Evolutionary conservation across 176 grass and related monocot genomes (phyloP), one percentile per base, ranked within the genome.

Genomic region (Phoenix roebelenii): DNA sequence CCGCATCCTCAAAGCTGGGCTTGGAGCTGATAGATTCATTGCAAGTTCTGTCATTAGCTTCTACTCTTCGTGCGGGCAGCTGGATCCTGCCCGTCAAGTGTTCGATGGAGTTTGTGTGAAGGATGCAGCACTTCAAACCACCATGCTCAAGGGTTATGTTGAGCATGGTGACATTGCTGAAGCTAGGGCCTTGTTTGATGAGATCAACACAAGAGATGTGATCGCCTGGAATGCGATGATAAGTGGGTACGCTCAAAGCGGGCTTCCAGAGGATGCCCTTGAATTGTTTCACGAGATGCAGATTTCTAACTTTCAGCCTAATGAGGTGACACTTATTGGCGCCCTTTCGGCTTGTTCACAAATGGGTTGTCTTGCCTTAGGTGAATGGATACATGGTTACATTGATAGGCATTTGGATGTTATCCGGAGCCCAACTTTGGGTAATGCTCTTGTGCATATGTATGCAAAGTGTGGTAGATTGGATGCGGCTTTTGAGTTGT

Each of bases 1-100:
- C 10, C 53, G 63, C 30, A 54, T 78, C 51, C 58, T 78, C 15
- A 78, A 79, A 65, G 44, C 58, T 18, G 76, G 68, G 20, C 23
- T 79, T 7, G 54, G 20, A 3, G 7, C 17, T 12, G 76, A 79
- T 29, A 28, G 69, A 17, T 79, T 79, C 59, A 30, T 74, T 4
- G 69, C 60, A 12, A 80, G 49, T 25, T 73, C 77, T 15, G 17
- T 68, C 23, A 22, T 80, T 10, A 14, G 58, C 3, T 80, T 80
- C 25, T 80, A 79, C 39, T 79, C 76, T 18, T 68, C 62, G 29
- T 18, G 23, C 53, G 49, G 61, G 25, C 15, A 58, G 25, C 14
- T 63, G 51, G 57, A 51, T 15, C 65, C 59, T 18, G 48, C 67
- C 10, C 49, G 65, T 59, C 50, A 39, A 20, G 7, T 55, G 35